These are phyloP conservation scores for Talaromyces nanjingensis DNA, from an alignment of 495 filamentous ascomycete species.

Conservation along the genomic window DNA sequence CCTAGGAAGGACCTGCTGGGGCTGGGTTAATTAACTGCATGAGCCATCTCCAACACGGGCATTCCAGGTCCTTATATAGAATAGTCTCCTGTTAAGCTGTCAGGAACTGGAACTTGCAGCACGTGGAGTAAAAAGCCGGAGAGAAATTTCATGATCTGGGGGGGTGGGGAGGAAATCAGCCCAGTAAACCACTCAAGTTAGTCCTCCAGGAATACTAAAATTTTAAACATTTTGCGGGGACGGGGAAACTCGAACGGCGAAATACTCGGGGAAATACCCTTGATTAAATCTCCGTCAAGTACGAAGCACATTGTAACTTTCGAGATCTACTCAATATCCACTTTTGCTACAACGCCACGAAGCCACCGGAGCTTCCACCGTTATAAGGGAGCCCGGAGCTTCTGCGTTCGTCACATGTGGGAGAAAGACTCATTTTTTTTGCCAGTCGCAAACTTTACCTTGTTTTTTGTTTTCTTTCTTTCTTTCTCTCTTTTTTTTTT, in stretches of 20 bases:
- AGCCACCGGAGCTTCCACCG: not conserved
- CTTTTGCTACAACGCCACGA: not conserved
- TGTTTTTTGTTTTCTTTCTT: too few species aligned
- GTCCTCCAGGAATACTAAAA: not conserved
- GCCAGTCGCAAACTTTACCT: not conserved
- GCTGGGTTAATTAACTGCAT: not conserved
- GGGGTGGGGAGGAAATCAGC: not conserved
- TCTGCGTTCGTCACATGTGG: not conserved
- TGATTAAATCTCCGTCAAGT: not conserved
- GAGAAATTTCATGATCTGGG: not conserved
- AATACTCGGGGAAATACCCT: not conserved
- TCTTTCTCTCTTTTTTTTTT: too few species aligned
- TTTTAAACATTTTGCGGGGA: slow-evolving; percentile 3
- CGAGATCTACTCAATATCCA: not conserved
- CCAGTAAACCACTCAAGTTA: not conserved
- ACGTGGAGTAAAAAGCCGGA: not conserved
- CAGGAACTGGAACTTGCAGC: not conserved
- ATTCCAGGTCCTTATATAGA: not conserved
- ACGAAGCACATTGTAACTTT: not conserved
- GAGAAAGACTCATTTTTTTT: not conserved
- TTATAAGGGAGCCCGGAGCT: not conserved
- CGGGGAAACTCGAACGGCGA: not conserved
- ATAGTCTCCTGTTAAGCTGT: not conserved
- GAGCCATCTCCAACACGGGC: not conserved
- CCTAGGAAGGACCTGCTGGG: not conserved